These are phyloP conservation scores for Takashimella koratensis DNA, from an alignment of 1,284 basidiomycete species.

Conservation along the genomic window DNA sequence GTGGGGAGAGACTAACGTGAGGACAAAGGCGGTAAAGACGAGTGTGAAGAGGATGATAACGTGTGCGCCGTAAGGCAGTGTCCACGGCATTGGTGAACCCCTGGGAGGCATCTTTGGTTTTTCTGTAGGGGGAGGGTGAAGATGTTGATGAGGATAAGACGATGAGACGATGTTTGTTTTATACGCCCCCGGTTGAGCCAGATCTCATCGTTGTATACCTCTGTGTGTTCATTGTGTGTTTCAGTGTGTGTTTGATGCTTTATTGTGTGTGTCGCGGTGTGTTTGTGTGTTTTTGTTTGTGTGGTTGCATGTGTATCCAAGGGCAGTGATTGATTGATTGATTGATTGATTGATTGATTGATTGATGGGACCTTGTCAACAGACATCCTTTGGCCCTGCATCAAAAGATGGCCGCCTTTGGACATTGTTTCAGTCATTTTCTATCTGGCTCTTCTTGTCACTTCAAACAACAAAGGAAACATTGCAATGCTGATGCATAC, in stretches of 20 bases:
- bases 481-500: no score
- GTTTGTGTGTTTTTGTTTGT: neutral
- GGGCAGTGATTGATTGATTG: no score
- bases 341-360: no score
- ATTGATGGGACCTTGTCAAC: neutral
- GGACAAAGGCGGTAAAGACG: slow-evolving; percentile 30
- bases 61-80: slow-evolving; percentile 39
- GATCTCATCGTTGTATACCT: no score
- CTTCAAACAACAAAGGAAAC: no score
- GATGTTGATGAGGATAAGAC: neutral
- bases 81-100: neutral
- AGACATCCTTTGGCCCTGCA: no score
- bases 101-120: neutral
- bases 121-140: neutral
- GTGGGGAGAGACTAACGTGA: slow-evolving; percentile 27
- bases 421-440: neutral
- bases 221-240: neutral
- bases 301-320: neutral
- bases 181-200: no score
- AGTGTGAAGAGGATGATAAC: slow-evolving; percentile 40
- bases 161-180: no score
- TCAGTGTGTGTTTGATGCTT: neutral
- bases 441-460: no score
- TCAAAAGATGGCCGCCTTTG: neutral
- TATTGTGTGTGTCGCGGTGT: neutral